Evolutionary conservation across 2,329 filamentous ascomycete species (phyloP).

Genomic region (Alternaria novae-zelandiae): DNA sequence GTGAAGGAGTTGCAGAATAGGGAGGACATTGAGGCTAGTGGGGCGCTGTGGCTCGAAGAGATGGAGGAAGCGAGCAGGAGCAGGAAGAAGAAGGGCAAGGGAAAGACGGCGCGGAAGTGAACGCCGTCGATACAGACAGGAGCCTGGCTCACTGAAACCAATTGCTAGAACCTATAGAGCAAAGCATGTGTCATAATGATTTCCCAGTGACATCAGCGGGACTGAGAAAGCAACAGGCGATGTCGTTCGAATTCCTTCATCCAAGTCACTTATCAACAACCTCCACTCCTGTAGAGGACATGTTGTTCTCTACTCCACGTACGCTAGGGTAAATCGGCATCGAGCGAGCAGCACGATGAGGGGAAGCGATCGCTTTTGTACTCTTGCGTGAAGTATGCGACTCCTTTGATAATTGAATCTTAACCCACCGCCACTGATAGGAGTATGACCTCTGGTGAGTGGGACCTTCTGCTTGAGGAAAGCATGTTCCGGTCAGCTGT

Average conservation of each 20-base stretch:
- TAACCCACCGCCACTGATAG: neutral
- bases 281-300: neutral
- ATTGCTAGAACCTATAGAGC: neutral
- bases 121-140: neutral
- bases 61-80: conserved; percentile 15
- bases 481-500: conserved; percentile 1
- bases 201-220: neutral
- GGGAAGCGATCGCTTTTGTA: neutral
- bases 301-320: neutral
- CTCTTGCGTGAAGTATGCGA: neutral
- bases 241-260: neutral
- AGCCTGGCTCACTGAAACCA: neutral
- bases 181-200: neutral
- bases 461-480: neutral
- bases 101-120: neutral
- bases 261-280: neutral
- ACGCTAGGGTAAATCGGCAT: neutral
- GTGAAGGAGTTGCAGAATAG: conserved; percentile 7
- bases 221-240: neutral
- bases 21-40: conserved; percentile 4
- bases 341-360: neutral
- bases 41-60: conserved; percentile 17
- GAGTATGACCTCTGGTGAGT: neutral
- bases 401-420: neutral
- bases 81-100: conserved; percentile 5